Percentiles rank a stretch among this genome's conserved stretches.
Conservation (phyloP, 768 basidiomycete species). For the Boletus subparvulus region DNA sequence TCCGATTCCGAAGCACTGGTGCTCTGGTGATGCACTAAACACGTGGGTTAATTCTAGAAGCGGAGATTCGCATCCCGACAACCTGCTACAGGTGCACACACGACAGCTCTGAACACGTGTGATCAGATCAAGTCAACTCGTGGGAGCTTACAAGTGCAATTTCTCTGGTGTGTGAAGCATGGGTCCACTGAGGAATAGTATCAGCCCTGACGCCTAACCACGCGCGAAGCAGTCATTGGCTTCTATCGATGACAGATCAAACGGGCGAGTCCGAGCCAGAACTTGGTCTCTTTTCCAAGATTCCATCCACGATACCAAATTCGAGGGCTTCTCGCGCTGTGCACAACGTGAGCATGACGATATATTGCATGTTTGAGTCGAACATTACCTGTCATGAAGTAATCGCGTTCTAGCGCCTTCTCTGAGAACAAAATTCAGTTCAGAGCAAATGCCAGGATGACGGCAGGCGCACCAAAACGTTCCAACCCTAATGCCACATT, state of each 20-base stretch:
- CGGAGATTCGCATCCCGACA: constrained; percentile 25
- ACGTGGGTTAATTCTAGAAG: constrained; percentile 22
- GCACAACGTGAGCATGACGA: constrained; percentile 25
- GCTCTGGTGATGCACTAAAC: constrained; percentile 7
- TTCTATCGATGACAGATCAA: constrained; percentile 17
- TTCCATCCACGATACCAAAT: constrained; percentile 92
- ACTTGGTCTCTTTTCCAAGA: constrained; percentile 75
- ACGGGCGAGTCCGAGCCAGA: constrained; percentile 38
- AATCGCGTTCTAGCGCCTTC: constrained; percentile 88
- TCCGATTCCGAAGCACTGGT: constrained; percentile 22
- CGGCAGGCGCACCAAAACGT: constrained; percentile 67
- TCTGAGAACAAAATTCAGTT: constrained; percentile 45
- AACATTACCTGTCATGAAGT: constrained; percentile 84
- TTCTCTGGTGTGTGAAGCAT: constrained; percentile 14
- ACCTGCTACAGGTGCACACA: constrained; percentile 12
- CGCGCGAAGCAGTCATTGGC: constrained; percentile 4
- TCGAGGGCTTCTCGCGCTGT: constrained; percentile 82
- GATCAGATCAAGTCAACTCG: constrained; percentile 15
- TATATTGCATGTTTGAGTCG: constrained; percentile 8
- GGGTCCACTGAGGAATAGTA: background rate
- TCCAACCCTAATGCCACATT: constrained; percentile 57
- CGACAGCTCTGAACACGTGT: constrained; percentile 24
- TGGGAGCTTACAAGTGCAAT: constrained; percentile 15
- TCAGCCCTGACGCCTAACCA: constrained; percentile 8
- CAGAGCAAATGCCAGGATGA: constrained; percentile 23